A percentile compares a stretch with the other conserved stretches of the same genome.
phyloP scores from a whole-genome alignment of 2,329 filamentous ascomycete species.

The Gaeumannomyces tritici region DNA sequence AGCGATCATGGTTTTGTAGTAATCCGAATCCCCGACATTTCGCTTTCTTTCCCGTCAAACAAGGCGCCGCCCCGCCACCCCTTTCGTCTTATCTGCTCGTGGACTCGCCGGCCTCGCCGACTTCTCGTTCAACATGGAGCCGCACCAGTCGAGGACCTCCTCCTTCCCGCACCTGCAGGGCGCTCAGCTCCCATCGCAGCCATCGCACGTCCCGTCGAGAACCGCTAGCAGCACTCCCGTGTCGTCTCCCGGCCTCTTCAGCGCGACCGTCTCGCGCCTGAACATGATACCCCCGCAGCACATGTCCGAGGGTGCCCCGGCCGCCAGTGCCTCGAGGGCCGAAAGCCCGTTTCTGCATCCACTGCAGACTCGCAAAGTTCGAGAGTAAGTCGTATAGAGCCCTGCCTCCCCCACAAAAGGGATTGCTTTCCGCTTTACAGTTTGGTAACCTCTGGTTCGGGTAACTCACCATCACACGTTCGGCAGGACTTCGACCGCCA shows the following conservation, averaged over 20 bases:
- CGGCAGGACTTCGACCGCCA: slow-evolving; percentile 72
- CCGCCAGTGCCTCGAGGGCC: slow-evolving; percentile 20
- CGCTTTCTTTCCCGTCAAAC: too few relatives aligned
- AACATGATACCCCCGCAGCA: slow-evolving; percentile 26
- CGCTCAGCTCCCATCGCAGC: too few relatives aligned
- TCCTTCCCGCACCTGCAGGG: too few relatives aligned
- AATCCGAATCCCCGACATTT: too few relatives aligned
- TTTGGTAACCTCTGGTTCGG: background rate
- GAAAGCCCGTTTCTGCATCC: slow-evolving; percentile 60
- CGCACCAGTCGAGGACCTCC: too few relatives aligned
- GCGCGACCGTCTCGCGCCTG: slow-evolving; percentile 34
- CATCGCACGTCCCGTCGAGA: slow-evolving; percentile 31
- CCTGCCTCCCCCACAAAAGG: too few relatives aligned
- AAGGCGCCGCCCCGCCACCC: too few relatives aligned
- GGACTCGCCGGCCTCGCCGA: too few relatives aligned
- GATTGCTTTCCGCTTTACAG: background rate
- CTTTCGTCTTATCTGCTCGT: too few relatives aligned
- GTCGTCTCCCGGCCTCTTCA: slow-evolving; percentile 54
- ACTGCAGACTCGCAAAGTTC: slow-evolving; percentile 61
- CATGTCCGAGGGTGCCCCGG: slow-evolving; percentile 45
- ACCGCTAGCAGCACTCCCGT: slow-evolving; percentile 47
- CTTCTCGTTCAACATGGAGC: too few relatives aligned
- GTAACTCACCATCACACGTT: slow-evolving; percentile 2
- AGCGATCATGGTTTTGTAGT: too few relatives aligned
- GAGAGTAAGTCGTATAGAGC: slow-evolving; percentile 51